Base-by-base conservation (phyloP, 345 rosid genomes). In the Odontarrhena argentea region DNA sequence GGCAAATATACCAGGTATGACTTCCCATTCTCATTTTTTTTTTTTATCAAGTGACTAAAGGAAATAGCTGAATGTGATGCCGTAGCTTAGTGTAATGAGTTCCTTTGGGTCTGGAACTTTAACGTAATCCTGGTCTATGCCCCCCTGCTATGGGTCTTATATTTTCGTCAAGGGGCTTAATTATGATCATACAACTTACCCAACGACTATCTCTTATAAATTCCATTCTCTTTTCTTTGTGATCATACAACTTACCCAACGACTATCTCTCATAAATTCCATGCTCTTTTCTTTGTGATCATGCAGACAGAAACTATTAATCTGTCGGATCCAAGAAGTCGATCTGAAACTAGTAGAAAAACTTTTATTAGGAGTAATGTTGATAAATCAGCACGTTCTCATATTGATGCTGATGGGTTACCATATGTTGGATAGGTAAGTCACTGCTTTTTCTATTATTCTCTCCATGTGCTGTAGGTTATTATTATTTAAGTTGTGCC, bases 1-100 rank as follows among this genome's bases (percentile, higher is more conserved):
- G 99, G 67, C 89, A 91, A 78, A 88, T 94, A 78, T 91, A 91
- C 68, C 95, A 88, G 97, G 99, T 94, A 61, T n/a, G 78, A 40
- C 15, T 55, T 74, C 73, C 43, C 47, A 22, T 46, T 36, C 63
- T 46, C 30, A 15, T 1, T 35, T 56, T 55, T 35, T 56, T 55
- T 24, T 46, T 34, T 54, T 0, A 51, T 11, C 10, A 30, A 55
- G 30, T 47, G 13, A 55, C 34, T 40, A 26, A n/a, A 61, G 37
- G 24, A 41, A 52, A 34, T 18, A 57, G 51, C 65, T 41, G 34
- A 50, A 37, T 51, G n/a, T n/a, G 55, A 30, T 58, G 57, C 63
- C 32, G 61, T 37, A 50, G 40, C 65, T 18, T 58, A 38, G 47
- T 42, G 54, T 37, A 26, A 12, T 65, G 40, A 12, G 44, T 47